Percentiles rank a stretch among this genome's conserved stretches.
phyloP scores from a whole-genome alignment of 257 asterid genomes.

The Nicotiana noctiflora region DNA sequence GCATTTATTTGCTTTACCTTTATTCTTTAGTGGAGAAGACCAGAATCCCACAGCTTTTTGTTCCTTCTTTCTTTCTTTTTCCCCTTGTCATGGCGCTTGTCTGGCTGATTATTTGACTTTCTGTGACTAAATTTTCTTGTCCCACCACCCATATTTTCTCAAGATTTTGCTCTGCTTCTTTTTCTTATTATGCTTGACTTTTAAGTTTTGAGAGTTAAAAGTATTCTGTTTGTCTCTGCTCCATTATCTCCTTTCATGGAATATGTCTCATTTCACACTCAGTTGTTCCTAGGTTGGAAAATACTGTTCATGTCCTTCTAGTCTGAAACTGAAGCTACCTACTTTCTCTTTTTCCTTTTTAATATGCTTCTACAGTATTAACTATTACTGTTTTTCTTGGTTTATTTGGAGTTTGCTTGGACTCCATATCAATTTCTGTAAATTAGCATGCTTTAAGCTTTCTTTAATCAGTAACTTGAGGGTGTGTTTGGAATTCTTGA shows the following conservation, averaged over 20 bases:
- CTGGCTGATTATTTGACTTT: not conserved
- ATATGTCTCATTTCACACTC: not conserved
- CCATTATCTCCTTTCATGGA: not conserved
- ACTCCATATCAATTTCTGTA: not conserved
- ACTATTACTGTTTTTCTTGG: not conserved
- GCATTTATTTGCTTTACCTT: not conserved
- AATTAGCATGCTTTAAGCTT: not conserved
- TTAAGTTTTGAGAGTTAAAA: not conserved
- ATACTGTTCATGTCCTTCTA: not conserved
- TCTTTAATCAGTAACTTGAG: not conserved
- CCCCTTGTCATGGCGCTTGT: not conserved
- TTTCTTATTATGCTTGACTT: not conserved
- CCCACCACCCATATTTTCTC: not conserved
- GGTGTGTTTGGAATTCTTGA: not conserved
- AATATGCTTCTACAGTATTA: not conserved
- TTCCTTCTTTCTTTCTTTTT: not conserved
- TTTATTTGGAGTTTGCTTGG: not conserved
- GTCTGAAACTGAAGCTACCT: not conserved
- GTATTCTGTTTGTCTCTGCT: not conserved
- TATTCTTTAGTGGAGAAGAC: conserved; percentile 9
- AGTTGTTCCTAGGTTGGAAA: not conserved
- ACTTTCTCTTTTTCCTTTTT: not conserved
- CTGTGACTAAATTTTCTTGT: not conserved
- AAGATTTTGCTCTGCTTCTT: not conserved
- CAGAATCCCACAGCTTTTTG: not conserved